Conservation (phyloP, 345 rosid genomes). For the Atalantia buxifolia region DNA sequence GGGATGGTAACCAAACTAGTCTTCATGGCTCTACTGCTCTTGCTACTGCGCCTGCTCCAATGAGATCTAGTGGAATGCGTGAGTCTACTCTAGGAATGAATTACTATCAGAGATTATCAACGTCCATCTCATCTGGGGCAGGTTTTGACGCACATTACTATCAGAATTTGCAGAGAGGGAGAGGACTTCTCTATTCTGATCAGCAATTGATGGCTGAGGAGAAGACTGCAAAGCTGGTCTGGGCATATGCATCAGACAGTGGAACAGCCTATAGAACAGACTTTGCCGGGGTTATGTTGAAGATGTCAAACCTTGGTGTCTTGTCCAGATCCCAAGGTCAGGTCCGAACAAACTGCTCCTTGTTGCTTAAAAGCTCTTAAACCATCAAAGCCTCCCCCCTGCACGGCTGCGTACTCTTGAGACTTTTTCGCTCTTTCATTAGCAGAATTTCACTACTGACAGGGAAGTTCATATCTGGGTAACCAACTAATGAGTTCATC, state of each 20-base stretch:
- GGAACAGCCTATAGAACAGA: slow-evolving; percentile 37
- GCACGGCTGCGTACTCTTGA: too few relatives aligned
- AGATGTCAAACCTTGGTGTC: slow-evolving; percentile 38
- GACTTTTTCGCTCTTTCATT: too few relatives aligned
- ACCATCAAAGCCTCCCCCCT: not conserved
- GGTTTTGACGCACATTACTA: slow-evolving; percentile 40
- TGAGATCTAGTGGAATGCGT: slow-evolving; percentile 1
- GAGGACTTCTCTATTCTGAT: slow-evolving; percentile 46
- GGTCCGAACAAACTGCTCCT: slow-evolving; percentile 23
- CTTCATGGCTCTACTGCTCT: not conserved
- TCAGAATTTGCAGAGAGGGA: slow-evolving; percentile 37
- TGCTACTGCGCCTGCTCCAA: slow-evolving; percentile 8
- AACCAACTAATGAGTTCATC: too few relatives aligned
- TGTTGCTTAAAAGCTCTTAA: not conserved
- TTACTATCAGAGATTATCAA: slow-evolving; percentile 11
- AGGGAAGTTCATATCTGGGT: too few relatives aligned
- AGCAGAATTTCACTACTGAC: too few relatives aligned
- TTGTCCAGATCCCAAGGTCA: slow-evolving; percentile 36
- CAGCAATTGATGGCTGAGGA: slow-evolving; percentile 50
- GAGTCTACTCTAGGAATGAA: slow-evolving; percentile 7
- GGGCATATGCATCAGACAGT: slow-evolving; percentile 30
- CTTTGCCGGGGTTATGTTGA: slow-evolving; percentile 47
- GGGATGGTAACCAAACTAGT: not conserved
- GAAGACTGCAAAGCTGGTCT: slow-evolving; percentile 34
- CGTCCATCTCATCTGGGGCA: slow-evolving; percentile 29